Conservation (phyloP, 441 rosid species). For the Francoa sonchifolia region DNA sequence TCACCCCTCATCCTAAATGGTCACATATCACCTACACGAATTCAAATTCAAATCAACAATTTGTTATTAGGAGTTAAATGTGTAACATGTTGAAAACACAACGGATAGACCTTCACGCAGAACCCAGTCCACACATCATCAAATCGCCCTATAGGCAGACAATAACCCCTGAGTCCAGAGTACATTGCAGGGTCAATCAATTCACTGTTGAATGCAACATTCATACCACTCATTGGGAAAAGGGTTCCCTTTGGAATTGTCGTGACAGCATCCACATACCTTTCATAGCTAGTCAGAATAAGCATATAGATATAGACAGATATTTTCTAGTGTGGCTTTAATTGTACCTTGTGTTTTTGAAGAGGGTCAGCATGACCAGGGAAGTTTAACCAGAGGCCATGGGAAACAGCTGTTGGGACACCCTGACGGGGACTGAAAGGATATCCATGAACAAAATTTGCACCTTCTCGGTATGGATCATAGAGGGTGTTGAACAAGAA, state of each 20-base stretch:
- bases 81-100: neutral
- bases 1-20: constrained; percentile 79
- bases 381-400: constrained; percentile 96
- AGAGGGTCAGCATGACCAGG: constrained; percentile 96
- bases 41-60: neutral
- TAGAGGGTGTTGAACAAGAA: constrained; percentile 90
- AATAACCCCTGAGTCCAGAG: constrained; percentile 98
- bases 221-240: constrained; percentile 99
- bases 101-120: constrained; percentile 58
- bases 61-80: neutral
- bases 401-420: constrained; percentile 86
- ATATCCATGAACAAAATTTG: constrained; percentile 94
- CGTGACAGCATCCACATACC: constrained; percentile 87
- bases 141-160: constrained; percentile 94
- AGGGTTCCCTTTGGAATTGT: constrained; percentile 90
- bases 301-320: neutral
- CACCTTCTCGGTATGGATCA: constrained; percentile 79
- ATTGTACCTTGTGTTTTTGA: constrained; percentile 66
- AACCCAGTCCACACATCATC: constrained; percentile 99
- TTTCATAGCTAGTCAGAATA: constrained; percentile 9
- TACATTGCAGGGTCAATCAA: constrained; percentile 95
- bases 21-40: constrained; percentile 64
- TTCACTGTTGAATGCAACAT: constrained; percentile 73
- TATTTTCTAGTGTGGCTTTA: neutral
- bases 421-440: constrained; percentile 94